Base-by-base conservation (phyloP, 2,329 filamentous ascomycete species). In the Botrytis porri region DNA sequence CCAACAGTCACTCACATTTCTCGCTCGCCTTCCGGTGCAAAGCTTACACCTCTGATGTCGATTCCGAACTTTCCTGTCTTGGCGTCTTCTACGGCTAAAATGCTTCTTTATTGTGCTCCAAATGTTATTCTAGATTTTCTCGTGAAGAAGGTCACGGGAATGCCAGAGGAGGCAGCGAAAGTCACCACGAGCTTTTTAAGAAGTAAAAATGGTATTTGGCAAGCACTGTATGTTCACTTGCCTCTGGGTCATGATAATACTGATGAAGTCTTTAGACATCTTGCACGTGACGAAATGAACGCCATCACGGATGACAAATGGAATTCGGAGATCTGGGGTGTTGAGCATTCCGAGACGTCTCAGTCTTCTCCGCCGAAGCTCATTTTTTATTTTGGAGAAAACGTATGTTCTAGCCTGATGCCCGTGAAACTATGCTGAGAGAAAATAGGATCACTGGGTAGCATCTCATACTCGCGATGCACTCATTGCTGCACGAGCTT, bases 1-100 rank as follows among this genome's bases (percentile, higher is more conserved):
- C 92, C 92, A 1, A 93, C 92, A 1, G 86, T 95, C 54, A 86
- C 90, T n/a, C 88, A 93, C 81, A 90, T 95, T 75, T 88, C 89
- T 16, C 81, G 83, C 72, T 92, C 90, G 1, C 85, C 87, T 0
- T 88, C 84, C 41, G 92, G 92, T 1, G 82, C 82, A 72, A 86
- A 86, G 65, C 81, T 90, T 57, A 81, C 82, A 54, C 75, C 84
- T 6, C 77, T 89, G 8, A 82, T 81, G 61, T 82, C 82, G 18
- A 79, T 81, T 43, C 77, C 78, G 3, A 71, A 77, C n/a, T 79
- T 81, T 54, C 75, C 79, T 3, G 75, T 70, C 22, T 74, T 62
- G 59, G 75, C 75, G 18, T 78, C 76, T 73, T 63, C 64, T 12
- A 25, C 76, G 32, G 78, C 77, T 3, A 79, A 78, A 37, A 65